Evolutionary conservation across 2,329 filamentous ascomycete species (phyloP).

Genomic region (Colletotrichum noveboracense): DNA sequence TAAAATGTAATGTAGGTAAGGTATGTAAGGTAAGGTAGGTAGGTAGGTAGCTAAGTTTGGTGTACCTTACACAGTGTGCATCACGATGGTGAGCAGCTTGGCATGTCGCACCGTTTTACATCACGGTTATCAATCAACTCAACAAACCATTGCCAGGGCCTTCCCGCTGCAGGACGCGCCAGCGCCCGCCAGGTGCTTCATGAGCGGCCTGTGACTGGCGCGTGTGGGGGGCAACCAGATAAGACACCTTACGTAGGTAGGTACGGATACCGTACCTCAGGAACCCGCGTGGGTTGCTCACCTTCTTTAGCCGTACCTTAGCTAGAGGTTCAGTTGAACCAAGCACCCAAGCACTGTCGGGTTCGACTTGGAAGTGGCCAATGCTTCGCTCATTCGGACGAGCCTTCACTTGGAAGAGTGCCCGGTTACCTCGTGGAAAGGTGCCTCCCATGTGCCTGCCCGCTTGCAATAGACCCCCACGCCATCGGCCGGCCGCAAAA

Average conservation of each 20-base stretch:
- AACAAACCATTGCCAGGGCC: not conserved
- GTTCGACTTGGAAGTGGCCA: not conserved
- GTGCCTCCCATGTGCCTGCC: not conserved
- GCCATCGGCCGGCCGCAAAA: not conserved
- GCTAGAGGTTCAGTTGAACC: not conserved
- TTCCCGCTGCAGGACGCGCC: not conserved
- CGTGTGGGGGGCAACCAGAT: slow-evolving; percentile 12
- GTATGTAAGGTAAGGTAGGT: not conserved
- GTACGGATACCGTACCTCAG: not conserved
- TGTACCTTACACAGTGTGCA: not conserved
- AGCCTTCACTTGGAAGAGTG: not conserved
- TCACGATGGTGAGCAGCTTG: not conserved
- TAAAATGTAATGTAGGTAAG: no score
- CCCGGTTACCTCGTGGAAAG: not conserved
- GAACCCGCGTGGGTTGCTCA: not conserved
- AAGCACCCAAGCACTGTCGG: not conserved
- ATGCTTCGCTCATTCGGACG: not conserved
- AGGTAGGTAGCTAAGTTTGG: no score
- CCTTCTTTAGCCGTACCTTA: not conserved
- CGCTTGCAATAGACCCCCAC: not conserved
- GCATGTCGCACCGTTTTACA: slow-evolving; percentile 5
- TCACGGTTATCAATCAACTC: slow-evolving; percentile 15
- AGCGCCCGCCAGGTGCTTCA: slow-evolving; percentile 3
- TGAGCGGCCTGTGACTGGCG: slow-evolving; percentile 8
- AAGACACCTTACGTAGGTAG: not conserved